phyloP scores from a whole-genome alignment of 345 rosid genomes.

The Draba incana region DNA sequence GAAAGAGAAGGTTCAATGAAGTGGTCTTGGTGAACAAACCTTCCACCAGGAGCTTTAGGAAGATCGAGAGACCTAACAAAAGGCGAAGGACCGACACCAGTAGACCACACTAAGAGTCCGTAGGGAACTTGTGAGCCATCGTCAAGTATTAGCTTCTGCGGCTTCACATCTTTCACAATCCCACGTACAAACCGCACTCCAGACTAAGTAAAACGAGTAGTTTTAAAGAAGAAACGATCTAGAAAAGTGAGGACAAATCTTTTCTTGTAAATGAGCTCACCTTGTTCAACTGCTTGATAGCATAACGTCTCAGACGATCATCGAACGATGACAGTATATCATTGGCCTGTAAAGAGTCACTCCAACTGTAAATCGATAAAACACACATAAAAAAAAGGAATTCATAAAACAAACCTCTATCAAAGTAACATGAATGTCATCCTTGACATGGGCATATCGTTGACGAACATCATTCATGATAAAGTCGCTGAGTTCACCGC shows the following conservation, averaged over 20 bases:
- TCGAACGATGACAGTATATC: constrained; percentile 94
- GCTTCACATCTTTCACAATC: constrained; percentile 83
- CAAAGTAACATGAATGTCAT: constrained; percentile 84
- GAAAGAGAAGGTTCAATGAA: not conserved
- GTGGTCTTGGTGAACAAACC: constrained; percentile 48
- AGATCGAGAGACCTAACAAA: constrained; percentile 68
- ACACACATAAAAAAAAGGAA: constrained; percentile 1
- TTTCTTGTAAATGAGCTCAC: constrained; percentile 45
- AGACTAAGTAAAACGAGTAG: constrained; percentile 52
- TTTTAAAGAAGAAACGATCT: not conserved
- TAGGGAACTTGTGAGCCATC: constrained; percentile 90
- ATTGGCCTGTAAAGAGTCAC: constrained; percentile 61
- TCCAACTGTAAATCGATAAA: not conserved
- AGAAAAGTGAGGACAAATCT: not conserved
- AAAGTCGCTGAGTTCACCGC: constrained; percentile 96
- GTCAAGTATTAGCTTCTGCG: constrained; percentile 68
- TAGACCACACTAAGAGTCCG: constrained; percentile 92
- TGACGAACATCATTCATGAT: constrained; percentile 84
- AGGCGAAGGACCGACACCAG: constrained; percentile 90
- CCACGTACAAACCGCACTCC: constrained; percentile 91
- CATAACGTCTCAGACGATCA: constrained; percentile 90
- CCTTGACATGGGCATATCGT: constrained; percentile 82
- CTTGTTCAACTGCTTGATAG: constrained; percentile 87
- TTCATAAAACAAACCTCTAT: constrained; percentile 72
- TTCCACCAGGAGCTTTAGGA: constrained; percentile 91